Evolutionary conservation across 352 stramenopile genomes (phyloP), one percentile per base, ranked within the genome.

Genomic region (Phytophthora fragariae): DNA sequence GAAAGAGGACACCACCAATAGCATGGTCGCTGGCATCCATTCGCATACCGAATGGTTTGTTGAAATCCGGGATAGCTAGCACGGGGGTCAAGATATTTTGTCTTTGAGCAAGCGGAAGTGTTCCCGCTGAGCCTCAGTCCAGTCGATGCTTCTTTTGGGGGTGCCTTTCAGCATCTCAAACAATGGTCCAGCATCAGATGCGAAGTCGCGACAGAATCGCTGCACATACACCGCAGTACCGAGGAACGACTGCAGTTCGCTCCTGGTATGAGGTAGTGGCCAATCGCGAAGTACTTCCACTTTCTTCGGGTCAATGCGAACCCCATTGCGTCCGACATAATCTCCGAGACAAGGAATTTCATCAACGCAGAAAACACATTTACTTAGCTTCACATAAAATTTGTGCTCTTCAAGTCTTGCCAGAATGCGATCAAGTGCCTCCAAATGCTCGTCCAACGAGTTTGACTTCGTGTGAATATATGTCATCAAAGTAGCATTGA

Each of bases 21-120:
- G 58, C 58, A n/a, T 47, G 56, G 5, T 67, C 56, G 44, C 37
- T 63, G 1, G 57, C 58, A 64, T 68, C 66, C 58, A 68, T 73
- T 1, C 58, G 33, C 5, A 68, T 1, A 8, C 31, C 9, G 47
- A 67, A 72, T 19, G 31, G 33, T 19, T 59, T 62, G 2, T 1
- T 19, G 31, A 68, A 73, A 6, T 64, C 53, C 14, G 58, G 39
- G 8, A 68, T 68, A 1, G 58, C 44, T 10, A 68, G 8, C 0
- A 68, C 58, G 2, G 58, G 58, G 1, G 58, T 63, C 3, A 29
- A 6, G 3, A 5, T 33, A 73, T 64, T 7, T 59, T 62, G 0
- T 41, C 3, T 9, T 72, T 65, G 0, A 72, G 46, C 7, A 6
- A 8, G 3, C 57, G 8, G 29, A 66, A 72, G 31, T 72, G 57